Evolutionary conservation across 108 stramenopile species (phyloP).

Genomic region (Licmophora abbreviata): DNA sequence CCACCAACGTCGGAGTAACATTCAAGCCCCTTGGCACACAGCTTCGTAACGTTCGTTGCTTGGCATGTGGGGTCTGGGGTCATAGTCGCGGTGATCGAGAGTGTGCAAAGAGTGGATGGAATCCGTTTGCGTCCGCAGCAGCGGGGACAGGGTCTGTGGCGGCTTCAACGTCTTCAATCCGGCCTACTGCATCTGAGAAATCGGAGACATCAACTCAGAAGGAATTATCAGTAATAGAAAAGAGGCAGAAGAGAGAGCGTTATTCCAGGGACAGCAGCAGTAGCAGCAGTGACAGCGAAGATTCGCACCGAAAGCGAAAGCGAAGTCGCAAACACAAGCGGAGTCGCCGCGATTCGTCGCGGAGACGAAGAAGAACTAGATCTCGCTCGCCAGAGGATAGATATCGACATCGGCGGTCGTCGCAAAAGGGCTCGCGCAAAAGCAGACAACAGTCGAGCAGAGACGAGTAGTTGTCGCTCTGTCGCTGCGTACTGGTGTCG

Average conservation of each 20-base stretch:
- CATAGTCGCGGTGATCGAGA: constrained; percentile 74
- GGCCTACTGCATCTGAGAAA: neutral
- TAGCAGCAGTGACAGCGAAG: constrained; percentile 3
- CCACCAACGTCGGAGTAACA: constrained; percentile 38
- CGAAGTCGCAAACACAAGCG: neutral
- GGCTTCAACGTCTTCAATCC: neutral
- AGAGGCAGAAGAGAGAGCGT: neutral
- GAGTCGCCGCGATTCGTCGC: neutral
- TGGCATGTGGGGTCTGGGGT: constrained; percentile 79
- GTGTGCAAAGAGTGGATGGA: constrained; percentile 69
- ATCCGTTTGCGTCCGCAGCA: constrained; percentile 51
- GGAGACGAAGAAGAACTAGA: neutral
- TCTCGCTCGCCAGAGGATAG: neutral
- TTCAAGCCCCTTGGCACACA: constrained; percentile 78
- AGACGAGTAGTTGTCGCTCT: too few relatives aligned
- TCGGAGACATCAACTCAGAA: neutral
- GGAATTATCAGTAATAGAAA: neutral
- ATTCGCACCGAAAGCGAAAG: neutral
- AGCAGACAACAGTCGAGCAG: too few relatives aligned
- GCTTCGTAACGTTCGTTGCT: constrained; percentile 68
- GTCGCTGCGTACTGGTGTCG: too few relatives aligned
- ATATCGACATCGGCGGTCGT: too few relatives aligned
- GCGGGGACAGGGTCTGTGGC: neutral
- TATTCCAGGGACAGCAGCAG: neutral
- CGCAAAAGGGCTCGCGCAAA: too few relatives aligned